Evolutionary conservation across 768 basidiomycete species (phyloP).

Genomic region (Leucocoprinus birnbaumii): DNA sequence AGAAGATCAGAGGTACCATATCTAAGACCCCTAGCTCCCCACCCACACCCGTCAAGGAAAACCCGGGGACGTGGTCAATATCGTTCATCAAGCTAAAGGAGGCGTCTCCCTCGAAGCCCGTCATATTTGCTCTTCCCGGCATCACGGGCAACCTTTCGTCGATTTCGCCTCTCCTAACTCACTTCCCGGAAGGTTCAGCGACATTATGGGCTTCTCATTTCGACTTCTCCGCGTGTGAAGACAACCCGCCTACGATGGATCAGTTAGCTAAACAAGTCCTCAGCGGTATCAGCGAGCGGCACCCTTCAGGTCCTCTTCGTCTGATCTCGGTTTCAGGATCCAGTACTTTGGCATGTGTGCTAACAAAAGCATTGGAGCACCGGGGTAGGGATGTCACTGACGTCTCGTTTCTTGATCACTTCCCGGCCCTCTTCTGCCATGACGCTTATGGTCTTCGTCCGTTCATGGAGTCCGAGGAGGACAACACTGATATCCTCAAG

Average conservation of each 20-base stretch:
- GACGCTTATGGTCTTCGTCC: not conserved
- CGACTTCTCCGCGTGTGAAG: not conserved
- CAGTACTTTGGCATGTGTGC: constrained; percentile 1
- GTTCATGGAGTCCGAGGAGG: not conserved
- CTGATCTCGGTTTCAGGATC: not conserved
- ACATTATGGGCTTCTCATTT: constrained; percentile 1
- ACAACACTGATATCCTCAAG: not conserved
- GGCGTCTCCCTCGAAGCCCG: not conserved
- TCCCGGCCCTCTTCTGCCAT: constrained; percentile 3
- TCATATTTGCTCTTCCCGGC: not conserved
- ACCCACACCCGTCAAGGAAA: not conserved
- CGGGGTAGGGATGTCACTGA: not conserved
- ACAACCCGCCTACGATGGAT: not conserved
- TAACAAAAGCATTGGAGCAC: not conserved
- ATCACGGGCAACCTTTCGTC: not conserved
- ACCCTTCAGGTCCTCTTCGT: not conserved
- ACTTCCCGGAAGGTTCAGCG: not conserved
- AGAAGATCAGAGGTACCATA: not conserved
- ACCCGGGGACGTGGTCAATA: not conserved
- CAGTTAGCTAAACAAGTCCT: not conserved
- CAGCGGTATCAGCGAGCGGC: not conserved
- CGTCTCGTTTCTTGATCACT: constrained; percentile 4
- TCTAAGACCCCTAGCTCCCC: not conserved
- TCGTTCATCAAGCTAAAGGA: constrained; percentile 1
- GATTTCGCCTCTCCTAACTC: not conserved